phyloP scores from a whole-genome alignment of 257 asterid genomes.

The Datura wrightii region DNA sequence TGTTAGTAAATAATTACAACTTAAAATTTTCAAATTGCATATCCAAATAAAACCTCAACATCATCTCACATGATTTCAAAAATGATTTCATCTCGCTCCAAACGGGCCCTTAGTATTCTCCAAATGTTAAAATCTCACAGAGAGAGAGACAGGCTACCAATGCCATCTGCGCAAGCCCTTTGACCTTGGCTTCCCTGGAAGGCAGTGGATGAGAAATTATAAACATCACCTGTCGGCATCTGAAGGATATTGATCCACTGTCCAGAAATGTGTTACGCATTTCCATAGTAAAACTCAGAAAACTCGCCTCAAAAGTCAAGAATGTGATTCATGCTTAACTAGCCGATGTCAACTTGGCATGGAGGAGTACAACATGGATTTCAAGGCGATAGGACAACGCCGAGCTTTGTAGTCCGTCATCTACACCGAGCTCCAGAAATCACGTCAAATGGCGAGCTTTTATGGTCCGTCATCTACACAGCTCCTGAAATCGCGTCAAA shows the following conservation, averaged over 20 bases:
- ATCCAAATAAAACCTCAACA: too few relatives aligned
- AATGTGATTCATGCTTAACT: neutral
- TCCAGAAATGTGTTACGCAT: neutral
- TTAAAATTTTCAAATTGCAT: too few relatives aligned
- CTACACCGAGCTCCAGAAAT: conserved; percentile 20
- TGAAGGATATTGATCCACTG: neutral
- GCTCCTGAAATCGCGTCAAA: conserved; percentile 71
- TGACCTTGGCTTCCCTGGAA: conserved; percentile 3
- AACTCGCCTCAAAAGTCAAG: conserved; percentile 16
- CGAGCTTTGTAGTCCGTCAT: neutral
- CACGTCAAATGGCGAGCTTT: neutral
- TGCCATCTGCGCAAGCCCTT: neutral
- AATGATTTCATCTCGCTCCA: too few relatives aligned
- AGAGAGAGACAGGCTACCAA: neutral
- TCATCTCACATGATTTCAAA: too few relatives aligned
- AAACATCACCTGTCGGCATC: neutral
- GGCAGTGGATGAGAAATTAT: neutral
- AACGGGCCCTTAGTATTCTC: too few relatives aligned
- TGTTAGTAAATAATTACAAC: too few relatives aligned
- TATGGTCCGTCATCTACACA: conserved; percentile 33
- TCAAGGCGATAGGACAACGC: neutral
- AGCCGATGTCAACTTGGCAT: neutral
- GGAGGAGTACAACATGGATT: neutral
- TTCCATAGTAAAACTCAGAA: neutral
- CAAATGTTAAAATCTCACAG: too few relatives aligned